Percentiles rank a stretch among this genome's conserved stretches.
Conservation (phyloP, 192 early-diverging fungal species). For the Rhizoclosmatium sp. region DNA sequence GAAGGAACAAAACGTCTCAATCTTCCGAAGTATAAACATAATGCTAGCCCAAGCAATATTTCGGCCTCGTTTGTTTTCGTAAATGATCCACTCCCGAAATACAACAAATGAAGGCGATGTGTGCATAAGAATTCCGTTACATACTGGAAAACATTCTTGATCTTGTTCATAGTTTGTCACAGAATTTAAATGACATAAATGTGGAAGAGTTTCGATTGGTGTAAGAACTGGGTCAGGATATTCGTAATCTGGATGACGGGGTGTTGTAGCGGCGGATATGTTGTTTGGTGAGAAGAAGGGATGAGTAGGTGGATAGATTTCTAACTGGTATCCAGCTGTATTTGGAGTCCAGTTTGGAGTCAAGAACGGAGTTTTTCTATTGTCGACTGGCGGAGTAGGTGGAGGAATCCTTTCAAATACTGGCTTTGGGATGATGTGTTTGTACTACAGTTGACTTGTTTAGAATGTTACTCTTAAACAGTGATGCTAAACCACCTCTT, state of each 20-base stretch:
- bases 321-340: constrained; percentile 18
- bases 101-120: not conserved
- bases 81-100: not conserved
- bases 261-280: not conserved
- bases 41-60: not conserved
- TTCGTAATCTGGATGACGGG: not conserved
- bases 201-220: constrained; percentile 14
- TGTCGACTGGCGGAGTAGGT: not conserved
- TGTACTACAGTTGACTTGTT: not conserved
- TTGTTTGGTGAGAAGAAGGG: constrained; percentile 23
- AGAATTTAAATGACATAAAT: constrained; percentile 6
- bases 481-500: not conserved
- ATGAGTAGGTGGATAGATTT: constrained; percentile 16
- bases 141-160: constrained; percentile 13
- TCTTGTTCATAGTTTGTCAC: not conserved
- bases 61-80: not conserved
- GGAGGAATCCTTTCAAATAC: not conserved
- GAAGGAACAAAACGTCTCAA: constrained; percentile 21
- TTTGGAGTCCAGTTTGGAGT: constrained; percentile 32
- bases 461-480: not conserved
- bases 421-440: not conserved
- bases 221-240: constrained; percentile 7
- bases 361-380: not conserved
- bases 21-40: constrained; percentile 3
- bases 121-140: not conserved